Evolutionary conservation across 2,329 filamentous ascomycete genomes (phyloP).

Genomic region (Chalara sp.): DNA sequence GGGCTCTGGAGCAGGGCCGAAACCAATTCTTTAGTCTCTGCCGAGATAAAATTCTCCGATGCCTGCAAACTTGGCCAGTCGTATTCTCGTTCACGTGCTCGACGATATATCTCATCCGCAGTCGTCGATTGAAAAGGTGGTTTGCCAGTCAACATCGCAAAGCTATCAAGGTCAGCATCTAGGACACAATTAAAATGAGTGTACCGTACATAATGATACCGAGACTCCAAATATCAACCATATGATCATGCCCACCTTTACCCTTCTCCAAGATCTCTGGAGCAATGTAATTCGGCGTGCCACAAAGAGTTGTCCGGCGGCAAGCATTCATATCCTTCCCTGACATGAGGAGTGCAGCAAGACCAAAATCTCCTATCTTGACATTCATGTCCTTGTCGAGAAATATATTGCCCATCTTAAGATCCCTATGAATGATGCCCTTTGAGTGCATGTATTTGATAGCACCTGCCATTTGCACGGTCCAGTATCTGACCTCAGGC

Average conservation of each 20-base stretch:
- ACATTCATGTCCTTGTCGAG: conserved; percentile 93
- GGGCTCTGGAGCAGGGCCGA: conserved; percentile 70
- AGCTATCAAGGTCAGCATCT: conserved; percentile 44
- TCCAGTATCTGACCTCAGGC: conserved; percentile 88
- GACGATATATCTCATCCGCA: conserved; percentile 77
- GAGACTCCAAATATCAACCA: conserved; percentile 97
- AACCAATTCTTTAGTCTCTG: conserved; percentile 72
- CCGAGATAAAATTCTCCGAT: conserved; percentile 63
- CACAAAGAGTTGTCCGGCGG: conserved; percentile 87
- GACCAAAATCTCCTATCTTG: conserved; percentile 94
- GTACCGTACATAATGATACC: conserved; percentile 82
- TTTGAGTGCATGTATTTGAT: conserved; percentile 97
- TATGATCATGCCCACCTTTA: conserved; percentile 91
- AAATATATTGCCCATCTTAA: conserved; percentile 98
- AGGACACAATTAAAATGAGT: conserved; percentile 8
- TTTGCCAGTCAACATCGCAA: conserved; percentile 93
- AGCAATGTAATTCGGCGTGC: conserved; percentile 96
- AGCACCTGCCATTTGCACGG: conserved; percentile 89
- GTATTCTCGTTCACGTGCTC: conserved; percentile 65
- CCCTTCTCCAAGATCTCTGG: conserved; percentile 93
- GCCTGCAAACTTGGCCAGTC: conserved; percentile 67
- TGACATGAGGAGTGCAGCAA: conserved; percentile 85
- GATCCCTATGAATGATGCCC: conserved; percentile 90
- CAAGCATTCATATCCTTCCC: conserved; percentile 79
- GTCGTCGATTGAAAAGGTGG: conserved; percentile 93